Evolutionary conservation across 2,329 filamentous ascomycete species (phyloP), one percentile per base, ranked within the genome.

Genomic region (Aspergillus amoenus): DNA sequence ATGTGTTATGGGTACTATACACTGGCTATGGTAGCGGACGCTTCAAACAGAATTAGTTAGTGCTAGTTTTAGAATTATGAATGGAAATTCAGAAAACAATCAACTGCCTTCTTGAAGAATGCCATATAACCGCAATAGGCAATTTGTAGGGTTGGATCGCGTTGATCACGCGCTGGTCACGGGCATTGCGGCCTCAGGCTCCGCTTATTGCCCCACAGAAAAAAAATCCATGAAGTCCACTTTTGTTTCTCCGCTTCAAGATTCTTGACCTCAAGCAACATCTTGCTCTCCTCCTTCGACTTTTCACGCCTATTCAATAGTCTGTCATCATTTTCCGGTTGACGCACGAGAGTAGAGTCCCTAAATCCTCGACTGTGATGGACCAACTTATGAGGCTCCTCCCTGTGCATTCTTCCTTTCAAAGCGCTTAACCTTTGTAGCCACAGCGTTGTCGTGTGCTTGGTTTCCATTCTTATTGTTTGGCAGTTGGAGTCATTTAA

Each of bases 361-460:
- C 30, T 24, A 37, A 45, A 17, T 52, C 27, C 51, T 48, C 43
- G 34, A 51, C 51, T 63, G 50, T 52, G 40, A 56, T 60, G 43
- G 57, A 56, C 57, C 57, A 60, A 66, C 64, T 58, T 61, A 64
- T 61, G 55, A 54, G 46, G 52, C 48, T 52, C 34, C 40, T 18
- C 32, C 47, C 42, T 30, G 15, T 56, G 39, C 44, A 47, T 32
- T 24, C 50, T 40, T 27, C 22, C 30, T 21, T 39, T 50, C 42
- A 56, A 41, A 30, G 48, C 51, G 49, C 45, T 58, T 45, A 27
- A 56, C n/a, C 44, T 46, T 57, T 61, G 63, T 64, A 65, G 58
- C 52, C 17, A 39, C 30, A 18, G 53, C 52, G 48, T 57, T 60
- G 62, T 65, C 62, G 62, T 61, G 62, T 64, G 61, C 64, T 42